phyloP scores from a whole-genome alignment of 2,329 filamentous ascomycete genomes.

The Colletotrichum tropicale region DNA sequence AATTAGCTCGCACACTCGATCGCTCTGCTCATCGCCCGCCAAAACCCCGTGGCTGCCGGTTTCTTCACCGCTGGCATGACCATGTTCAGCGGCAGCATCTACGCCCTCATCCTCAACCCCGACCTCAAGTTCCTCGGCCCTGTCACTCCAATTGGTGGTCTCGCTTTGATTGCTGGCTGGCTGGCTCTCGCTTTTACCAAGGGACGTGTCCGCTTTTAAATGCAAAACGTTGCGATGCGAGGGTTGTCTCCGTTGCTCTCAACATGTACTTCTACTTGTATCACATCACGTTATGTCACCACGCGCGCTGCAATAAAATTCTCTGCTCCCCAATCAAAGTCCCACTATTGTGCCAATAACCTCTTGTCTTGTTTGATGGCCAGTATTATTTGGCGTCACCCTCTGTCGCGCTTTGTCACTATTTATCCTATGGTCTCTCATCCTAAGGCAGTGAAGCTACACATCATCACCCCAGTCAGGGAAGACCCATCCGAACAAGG shows the following conservation, averaged over 20 bases:
- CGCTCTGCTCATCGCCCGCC: constrained; percentile 62
- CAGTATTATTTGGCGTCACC: too few species aligned
- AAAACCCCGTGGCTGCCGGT: constrained; percentile 59
- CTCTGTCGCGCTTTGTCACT: too few species aligned
- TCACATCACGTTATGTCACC: background rate
- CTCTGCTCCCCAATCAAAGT: background rate
- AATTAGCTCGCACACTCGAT: constrained; percentile 66
- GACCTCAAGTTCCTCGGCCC: constrained; percentile 66
- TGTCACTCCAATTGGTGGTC: constrained; percentile 67
- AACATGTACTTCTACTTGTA: background rate
- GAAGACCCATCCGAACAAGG: background rate
- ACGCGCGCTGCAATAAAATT: background rate
- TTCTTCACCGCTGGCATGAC: constrained; percentile 70
- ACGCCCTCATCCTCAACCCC: constrained; percentile 67
- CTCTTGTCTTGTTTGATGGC: too few species aligned
- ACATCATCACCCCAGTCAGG: background rate
- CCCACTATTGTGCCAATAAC: too few species aligned
- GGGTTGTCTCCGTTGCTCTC: background rate
- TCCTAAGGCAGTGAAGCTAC: too few species aligned
- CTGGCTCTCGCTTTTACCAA: constrained; percentile 38
- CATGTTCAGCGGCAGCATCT: constrained; percentile 70
- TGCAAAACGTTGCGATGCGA: background rate
- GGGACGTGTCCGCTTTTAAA: background rate
- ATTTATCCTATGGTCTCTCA: too few species aligned
- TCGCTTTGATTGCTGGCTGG: constrained; percentile 71